These are phyloP conservation scores for Agrocybe chaxingu DNA, from an alignment of 768 basidiomycete species.

Conservation along the genomic window DNA sequence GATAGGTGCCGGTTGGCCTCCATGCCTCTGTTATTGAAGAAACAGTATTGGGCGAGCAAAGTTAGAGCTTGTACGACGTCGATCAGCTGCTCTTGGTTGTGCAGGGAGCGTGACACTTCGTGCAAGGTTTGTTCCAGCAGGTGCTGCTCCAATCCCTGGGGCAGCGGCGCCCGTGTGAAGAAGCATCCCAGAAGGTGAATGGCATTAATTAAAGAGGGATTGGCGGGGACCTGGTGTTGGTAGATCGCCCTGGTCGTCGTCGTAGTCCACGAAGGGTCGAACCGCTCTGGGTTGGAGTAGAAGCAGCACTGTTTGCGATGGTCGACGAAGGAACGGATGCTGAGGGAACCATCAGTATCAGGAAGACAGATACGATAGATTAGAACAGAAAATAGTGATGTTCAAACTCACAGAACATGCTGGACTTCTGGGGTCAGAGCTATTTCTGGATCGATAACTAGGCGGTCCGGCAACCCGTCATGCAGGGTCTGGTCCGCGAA, in stretches of 20 bases:
- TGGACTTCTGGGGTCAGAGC: constrained; percentile 13
- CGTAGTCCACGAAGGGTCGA: constrained; percentile 30
- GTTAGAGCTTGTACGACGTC: constrained; percentile 61
- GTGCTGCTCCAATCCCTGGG: constrained; percentile 40
- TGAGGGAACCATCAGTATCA: constrained; percentile 15
- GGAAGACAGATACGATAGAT: too few relatives aligned
- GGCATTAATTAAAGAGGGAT: constrained; percentile 60
- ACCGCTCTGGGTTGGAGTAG: constrained; percentile 45
- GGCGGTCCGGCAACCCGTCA: too few relatives aligned
- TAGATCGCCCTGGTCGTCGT: constrained; percentile 16
- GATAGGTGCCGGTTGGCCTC: constrained; percentile 64
- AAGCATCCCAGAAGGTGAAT: constrained; percentile 59
- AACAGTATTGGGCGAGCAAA: constrained; percentile 59
- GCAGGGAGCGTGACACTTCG: constrained; percentile 51
- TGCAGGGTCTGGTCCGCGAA: too few relatives aligned
- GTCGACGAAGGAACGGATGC: constrained; percentile 51
- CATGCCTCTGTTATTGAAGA: constrained; percentile 49
- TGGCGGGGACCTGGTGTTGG: constrained; percentile 28
- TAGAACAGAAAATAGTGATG: too few relatives aligned
- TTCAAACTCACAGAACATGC: constrained; percentile 15
- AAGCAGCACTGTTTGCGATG: constrained; percentile 61
- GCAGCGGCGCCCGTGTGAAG: constrained; percentile 41
- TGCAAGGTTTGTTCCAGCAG: constrained; percentile 48
- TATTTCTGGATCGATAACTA: too few relatives aligned
- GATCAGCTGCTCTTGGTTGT: constrained; percentile 50